These are phyloP conservation scores for Strobilomyces dryophilus DNA, from an alignment of 768 basidiomycete species.

Conservation along the genomic window DNA sequence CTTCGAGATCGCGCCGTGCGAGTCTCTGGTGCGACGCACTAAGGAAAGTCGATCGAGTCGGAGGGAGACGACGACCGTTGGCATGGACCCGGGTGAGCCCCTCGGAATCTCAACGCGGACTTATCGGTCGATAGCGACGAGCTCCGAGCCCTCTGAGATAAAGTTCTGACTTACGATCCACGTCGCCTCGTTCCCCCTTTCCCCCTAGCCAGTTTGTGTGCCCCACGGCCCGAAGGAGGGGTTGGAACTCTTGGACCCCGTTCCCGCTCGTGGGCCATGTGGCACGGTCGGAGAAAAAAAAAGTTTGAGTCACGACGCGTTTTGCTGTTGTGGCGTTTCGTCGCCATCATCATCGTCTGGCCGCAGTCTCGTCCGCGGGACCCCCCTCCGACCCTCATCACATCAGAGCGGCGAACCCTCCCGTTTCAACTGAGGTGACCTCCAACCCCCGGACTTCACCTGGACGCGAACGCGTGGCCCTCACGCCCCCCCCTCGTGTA, in stretches of 20 bases:
- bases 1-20: too few relatives aligned
- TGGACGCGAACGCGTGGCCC: background rate
- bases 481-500: background rate
- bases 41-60: too few relatives aligned
- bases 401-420: background rate
- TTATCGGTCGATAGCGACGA: constrained; percentile 1
- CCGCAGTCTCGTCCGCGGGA: constrained; percentile 2
- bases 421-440: constrained; percentile 3
- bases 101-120: background rate
- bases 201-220: background rate
- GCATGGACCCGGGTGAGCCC: background rate
- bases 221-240: background rate
- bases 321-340: constrained; percentile 7
- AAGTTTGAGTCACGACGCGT: background rate
- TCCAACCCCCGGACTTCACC: background rate
- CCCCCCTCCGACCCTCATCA: too few relatives aligned
- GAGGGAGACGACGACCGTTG: background rate
- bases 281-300: background rate
- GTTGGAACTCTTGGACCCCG: background rate
- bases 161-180: too few relatives aligned
- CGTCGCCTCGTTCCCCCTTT: constrained; percentile 2
- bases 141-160: background rate
- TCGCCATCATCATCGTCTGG: background rate
- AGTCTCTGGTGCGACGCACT: too few relatives aligned
- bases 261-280: background rate